Percentiles rank a stretch among this genome's conserved stretches.
phyloP scores from a whole-genome alignment of 2,329 filamentous ascomycete genomes.

The Aspergillus tamarii region DNA sequence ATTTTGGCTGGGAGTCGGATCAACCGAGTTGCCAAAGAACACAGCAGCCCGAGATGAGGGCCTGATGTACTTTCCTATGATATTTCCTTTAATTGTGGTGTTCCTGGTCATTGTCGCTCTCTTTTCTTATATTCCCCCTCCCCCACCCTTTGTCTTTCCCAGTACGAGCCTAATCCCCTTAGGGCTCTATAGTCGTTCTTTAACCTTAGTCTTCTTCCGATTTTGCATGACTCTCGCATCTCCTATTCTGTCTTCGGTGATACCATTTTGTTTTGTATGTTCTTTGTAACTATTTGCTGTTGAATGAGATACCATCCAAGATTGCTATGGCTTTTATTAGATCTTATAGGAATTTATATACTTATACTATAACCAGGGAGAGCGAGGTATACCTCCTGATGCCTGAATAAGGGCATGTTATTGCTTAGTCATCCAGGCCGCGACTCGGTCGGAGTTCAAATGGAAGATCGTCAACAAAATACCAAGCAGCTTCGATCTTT shows the following conservation, averaged over 20 bases:
- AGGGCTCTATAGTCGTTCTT: neutral
- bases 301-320: neutral
- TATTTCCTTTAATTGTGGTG: conserved; percentile 1
- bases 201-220: conserved; percentile 1
- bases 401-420: neutral
- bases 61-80: conserved; percentile 3
- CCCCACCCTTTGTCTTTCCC: neutral
- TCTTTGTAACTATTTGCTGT: neutral
- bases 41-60: neutral
- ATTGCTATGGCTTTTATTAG: neutral
- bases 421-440: conserved; percentile 13
- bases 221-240: neutral
- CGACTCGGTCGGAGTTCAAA: neutral
- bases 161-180: neutral
- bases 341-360: neutral
- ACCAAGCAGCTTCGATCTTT: neutral
- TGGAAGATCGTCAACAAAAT: neutral
- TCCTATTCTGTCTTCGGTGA: conserved; percentile 18
- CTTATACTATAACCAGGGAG: neutral
- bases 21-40: conserved; percentile 14
- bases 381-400: neutral
- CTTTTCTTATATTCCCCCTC: conserved; percentile 1
- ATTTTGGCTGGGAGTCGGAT: conserved; percentile 37
- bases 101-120: conserved; percentile 9
- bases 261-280: conserved; percentile 24